Evolutionary conservation across 2,329 filamentous ascomycete species (phyloP), one percentile per base, ranked within the genome.

Genomic region (Ilyonectria destructans): DNA sequence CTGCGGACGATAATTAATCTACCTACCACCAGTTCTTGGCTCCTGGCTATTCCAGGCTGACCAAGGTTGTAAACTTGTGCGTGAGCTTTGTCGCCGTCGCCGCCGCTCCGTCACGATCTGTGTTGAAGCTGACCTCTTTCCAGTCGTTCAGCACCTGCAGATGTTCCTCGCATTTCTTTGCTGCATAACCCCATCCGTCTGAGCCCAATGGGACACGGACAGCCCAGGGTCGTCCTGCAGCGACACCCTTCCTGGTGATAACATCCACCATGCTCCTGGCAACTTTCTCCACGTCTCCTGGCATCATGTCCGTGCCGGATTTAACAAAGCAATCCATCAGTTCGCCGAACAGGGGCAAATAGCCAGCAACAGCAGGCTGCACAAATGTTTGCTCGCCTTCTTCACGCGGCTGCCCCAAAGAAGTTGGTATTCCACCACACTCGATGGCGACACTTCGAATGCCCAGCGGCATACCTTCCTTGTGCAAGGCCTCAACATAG

Each of bases 381-480:
- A 17, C 26, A 23, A 60, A 62, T 10, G 33, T 5, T 15, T 51
- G n/a, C 26, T 52, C 45, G 46, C 55, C 48, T 19, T 43, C 54
- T 8, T 71, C 72, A 26, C 77, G 75, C 4, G 77, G 71, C 54
- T 79, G 72, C 12, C 72, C 74, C 7, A 80, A 73, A 17, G 69
- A 64, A 4, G 78, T 79, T 6, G 73, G 70, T 40, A 78, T 75
- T 3, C 77, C 79, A 4, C 80, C 80, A 48, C 70, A 78, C 65
- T 81, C 80, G 43, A 81, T 75, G n/a, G 77, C 75, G 9, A 80
- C 75, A 43, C 74, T 76, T 29, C 69, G 62, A 57, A 81, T 76
- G 2, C 75, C 75, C n/a, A 80, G 52, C 0, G 73, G 67, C 9
- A 40, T 46, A 3, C 76, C 49, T 37, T 81, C 79, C 49, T 79